These are phyloP conservation scores for Flaveria sonorensis DNA, from an alignment of 129 eudicot species.

Conservation along the genomic window DNA sequence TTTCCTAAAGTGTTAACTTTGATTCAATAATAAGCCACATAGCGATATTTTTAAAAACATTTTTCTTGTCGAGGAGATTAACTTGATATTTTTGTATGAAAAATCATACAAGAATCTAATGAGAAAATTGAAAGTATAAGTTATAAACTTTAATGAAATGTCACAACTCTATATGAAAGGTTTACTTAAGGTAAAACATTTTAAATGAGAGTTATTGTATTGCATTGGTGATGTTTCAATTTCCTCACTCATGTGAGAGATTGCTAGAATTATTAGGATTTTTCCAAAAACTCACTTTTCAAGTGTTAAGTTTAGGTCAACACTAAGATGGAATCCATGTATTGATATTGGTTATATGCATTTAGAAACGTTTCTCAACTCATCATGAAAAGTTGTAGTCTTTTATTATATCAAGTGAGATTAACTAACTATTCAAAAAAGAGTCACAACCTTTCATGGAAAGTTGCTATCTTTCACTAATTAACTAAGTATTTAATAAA, in stretches of 20 bases:
- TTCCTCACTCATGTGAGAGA: not conserved
- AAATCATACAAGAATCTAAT: not conserved
- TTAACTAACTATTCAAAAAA: not conserved
- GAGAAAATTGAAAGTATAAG: not conserved
- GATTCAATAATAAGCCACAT: not conserved
- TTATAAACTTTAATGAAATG: not conserved
- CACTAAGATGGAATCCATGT: too few species aligned
- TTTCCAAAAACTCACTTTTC: too few species aligned
- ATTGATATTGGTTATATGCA: not conserved
- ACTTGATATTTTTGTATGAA: not conserved
- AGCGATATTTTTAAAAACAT: not conserved
- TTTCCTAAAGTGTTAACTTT: not conserved
- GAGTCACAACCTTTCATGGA: not conserved
- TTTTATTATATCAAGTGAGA: not conserved
- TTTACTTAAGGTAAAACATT: too few species aligned
- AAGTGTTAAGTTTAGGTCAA: too few species aligned
- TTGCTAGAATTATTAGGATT: not conserved
- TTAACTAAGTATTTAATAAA: not conserved
- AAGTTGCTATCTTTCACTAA: not conserved
- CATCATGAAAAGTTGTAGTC: not conserved
- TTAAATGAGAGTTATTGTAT: too few species aligned
- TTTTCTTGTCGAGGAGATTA: not conserved
- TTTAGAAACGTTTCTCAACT: not conserved
- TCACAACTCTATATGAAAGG: too few species aligned
- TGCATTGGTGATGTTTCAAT: not conserved